These are phyloP conservation scores for Paraconiothyrium sp. DNA, from an alignment of 2,329 filamentous ascomycete species.

Conservation along the genomic window DNA sequence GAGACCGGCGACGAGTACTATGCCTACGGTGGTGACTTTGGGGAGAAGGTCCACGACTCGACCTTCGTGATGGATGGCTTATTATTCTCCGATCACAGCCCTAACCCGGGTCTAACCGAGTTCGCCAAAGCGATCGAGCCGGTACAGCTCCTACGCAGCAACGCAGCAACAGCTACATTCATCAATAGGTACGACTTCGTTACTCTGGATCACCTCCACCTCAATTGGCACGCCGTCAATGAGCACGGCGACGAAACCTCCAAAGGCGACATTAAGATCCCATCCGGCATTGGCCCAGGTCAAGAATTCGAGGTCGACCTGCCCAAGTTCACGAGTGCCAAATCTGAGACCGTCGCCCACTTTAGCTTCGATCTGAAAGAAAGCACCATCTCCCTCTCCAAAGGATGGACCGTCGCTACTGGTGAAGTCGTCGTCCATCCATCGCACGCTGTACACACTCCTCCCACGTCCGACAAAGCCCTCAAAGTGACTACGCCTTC, in stretches of 20 bases:
- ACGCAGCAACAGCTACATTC: conserved; percentile 37
- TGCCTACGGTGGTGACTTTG: conserved; percentile 57
- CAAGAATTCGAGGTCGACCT: conserved; percentile 39
- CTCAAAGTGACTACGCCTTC: conserved; percentile 40
- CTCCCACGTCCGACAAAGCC: conserved; percentile 54
- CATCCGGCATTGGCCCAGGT: conserved; percentile 35
- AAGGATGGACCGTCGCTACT: conserved; percentile 36
- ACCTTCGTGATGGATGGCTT: conserved; percentile 59
- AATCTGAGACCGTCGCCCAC: conserved; percentile 30
- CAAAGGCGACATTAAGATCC: conserved; percentile 31
- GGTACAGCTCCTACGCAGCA: conserved; percentile 44
- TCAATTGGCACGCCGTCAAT: conserved; percentile 23
- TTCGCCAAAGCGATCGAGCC: conserved; percentile 58
- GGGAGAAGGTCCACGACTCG: conserved; percentile 52
- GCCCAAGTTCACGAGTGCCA: conserved; percentile 24
- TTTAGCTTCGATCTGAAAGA: conserved; percentile 47
- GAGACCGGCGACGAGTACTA: conserved; percentile 52
- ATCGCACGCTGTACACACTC: conserved; percentile 20
- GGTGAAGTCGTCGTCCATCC: conserved; percentile 40
- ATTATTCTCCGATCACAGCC: conserved; percentile 53
- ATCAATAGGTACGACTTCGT: conserved; percentile 50
- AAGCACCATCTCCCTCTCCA: conserved; percentile 25
- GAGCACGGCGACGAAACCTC: conserved; percentile 4
- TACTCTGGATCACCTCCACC: conserved; percentile 48
- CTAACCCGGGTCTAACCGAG: conserved; percentile 53